Percentiles rank a stretch among this genome's conserved stretches.
Conservation (phyloP, 108 stramenopile genomes). For the Skeletonema grethae region DNA sequence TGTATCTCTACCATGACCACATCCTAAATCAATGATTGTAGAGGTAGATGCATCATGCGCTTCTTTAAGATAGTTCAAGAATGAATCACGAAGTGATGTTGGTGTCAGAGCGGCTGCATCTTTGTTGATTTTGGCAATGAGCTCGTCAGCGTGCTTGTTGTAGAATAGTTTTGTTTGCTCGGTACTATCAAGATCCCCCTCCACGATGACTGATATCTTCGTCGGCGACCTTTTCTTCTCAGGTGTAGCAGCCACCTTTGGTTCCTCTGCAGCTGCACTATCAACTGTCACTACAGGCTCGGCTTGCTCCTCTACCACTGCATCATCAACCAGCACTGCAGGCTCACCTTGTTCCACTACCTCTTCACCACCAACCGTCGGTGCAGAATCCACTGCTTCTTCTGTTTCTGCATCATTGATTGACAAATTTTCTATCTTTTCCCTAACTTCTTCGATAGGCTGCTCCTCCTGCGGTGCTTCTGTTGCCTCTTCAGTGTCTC, state of each 20-base stretch:
- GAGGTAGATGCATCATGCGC: background rate
- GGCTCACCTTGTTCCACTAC: background rate
- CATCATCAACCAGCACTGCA: background rate
- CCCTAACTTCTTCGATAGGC: conserved; percentile 20
- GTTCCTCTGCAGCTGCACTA: background rate
- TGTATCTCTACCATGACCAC: conserved; percentile 27
- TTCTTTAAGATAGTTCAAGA: conserved; percentile 10
- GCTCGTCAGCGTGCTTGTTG: conserved; percentile 21
- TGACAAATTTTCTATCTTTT: conserved; percentile 13
- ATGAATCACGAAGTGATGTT: conserved; percentile 14
- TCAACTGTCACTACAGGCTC: background rate
- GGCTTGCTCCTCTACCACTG: background rate
- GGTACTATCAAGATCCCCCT: conserved; percentile 1
- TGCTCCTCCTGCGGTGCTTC: conserved; percentile 1
- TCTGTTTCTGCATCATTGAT: background rate
- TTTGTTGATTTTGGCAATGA: conserved; percentile 4
- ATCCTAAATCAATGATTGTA: conserved; percentile 35
- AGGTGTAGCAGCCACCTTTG: background rate
- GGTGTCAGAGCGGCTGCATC: background rate
- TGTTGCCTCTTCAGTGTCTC: background rate
- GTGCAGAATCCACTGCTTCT: background rate
- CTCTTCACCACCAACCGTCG: background rate
- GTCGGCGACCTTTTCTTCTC: background rate
- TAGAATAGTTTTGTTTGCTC: conserved; percentile 33
- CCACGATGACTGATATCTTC: background rate